phyloP scores from a whole-genome alignment of 2,329 filamentous ascomycete genomes.

The Ophiocordyceps unilateralis region DNA sequence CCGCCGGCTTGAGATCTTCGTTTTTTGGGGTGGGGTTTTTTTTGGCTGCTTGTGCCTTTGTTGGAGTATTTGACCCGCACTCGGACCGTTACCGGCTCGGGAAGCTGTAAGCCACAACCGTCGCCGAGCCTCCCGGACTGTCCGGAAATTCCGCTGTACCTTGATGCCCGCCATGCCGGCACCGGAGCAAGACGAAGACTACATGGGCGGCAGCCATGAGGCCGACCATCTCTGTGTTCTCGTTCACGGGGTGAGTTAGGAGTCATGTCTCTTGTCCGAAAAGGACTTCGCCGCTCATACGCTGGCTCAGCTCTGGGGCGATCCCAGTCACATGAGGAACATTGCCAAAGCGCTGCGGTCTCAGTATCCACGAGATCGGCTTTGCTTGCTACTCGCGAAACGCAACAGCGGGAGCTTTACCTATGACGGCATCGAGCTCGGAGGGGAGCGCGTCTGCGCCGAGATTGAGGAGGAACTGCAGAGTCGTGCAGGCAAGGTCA shows the following conservation, averaged over 20 bases:
- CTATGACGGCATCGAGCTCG: slow-evolving; percentile 51
- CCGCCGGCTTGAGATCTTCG: no score
- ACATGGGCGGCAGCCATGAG: slow-evolving; percentile 31
- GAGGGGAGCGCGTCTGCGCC: slow-evolving; percentile 48
- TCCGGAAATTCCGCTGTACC: background rate
- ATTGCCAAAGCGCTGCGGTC: slow-evolving; percentile 49
- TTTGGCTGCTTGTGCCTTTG: no score
- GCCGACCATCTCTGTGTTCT: slow-evolving; percentile 62
- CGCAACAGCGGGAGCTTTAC: slow-evolving; percentile 58
- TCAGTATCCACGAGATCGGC: slow-evolving; percentile 39
- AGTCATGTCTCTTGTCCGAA: background rate
- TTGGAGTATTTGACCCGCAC: no score
- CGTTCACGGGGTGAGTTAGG: slow-evolving; percentile 49
- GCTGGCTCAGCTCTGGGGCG: slow-evolving; percentile 50
- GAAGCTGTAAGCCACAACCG: background rate
- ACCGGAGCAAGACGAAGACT: slow-evolving; percentile 5
- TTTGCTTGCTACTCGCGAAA: slow-evolving; percentile 56
- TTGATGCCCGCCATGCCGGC: background rate
- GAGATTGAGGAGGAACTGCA: slow-evolving; percentile 51
- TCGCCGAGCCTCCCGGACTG: background rate
- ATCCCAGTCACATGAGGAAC: slow-evolving; percentile 53
- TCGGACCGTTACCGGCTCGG: no score
- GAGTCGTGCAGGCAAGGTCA: slow-evolving; percentile 50
- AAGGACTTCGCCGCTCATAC: background rate
- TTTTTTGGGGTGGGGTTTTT: no score